phyloP scores from a whole-genome alignment of 345 rosid species.

The Aquilaria sinensis region DNA sequence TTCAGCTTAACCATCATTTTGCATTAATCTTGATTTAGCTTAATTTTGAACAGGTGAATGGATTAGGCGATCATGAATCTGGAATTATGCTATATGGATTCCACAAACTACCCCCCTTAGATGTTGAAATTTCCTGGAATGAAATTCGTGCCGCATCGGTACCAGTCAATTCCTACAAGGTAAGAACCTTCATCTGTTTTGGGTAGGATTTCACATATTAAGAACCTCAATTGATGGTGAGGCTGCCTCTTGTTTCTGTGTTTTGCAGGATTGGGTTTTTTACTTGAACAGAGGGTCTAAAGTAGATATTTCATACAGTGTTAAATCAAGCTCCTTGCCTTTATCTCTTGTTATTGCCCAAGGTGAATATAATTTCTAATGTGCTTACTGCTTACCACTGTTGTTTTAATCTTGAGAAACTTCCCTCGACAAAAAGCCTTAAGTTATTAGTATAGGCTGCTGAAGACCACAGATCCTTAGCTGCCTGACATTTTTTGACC shows the following conservation, averaged over 20 bases:
- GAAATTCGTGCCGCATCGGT: constrained; percentile 28
- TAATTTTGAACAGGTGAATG: constrained; percentile 27
- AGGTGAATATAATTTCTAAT: constrained; percentile 27
- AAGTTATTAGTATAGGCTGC: no score
- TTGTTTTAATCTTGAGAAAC: not conserved
- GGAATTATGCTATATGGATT: constrained; percentile 42
- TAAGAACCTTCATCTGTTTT: constrained; percentile 4
- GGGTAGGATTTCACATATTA: not conserved
- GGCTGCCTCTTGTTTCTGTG: not conserved
- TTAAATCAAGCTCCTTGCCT: constrained; percentile 33
- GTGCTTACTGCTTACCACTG: not conserved
- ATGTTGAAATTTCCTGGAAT: constrained; percentile 36
- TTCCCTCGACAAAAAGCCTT: no score
- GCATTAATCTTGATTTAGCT: constrained; percentile 8
- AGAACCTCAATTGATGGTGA: not conserved
- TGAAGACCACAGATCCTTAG: no score
- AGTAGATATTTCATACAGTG: constrained; percentile 34
- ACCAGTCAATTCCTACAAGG: constrained; percentile 39
- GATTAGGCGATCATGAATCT: constrained; percentile 21
- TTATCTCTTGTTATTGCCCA: constrained; percentile 46
- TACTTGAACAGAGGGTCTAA: constrained; percentile 49
- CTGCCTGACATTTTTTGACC: not conserved
- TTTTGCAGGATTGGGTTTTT: constrained; percentile 48
- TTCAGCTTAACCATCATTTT: not conserved
- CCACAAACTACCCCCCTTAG: constrained; percentile 30